Base-by-base conservation (phyloP, 2,329 filamentous ascomycete genomes). In the Colletotrichum sp. region DNA sequence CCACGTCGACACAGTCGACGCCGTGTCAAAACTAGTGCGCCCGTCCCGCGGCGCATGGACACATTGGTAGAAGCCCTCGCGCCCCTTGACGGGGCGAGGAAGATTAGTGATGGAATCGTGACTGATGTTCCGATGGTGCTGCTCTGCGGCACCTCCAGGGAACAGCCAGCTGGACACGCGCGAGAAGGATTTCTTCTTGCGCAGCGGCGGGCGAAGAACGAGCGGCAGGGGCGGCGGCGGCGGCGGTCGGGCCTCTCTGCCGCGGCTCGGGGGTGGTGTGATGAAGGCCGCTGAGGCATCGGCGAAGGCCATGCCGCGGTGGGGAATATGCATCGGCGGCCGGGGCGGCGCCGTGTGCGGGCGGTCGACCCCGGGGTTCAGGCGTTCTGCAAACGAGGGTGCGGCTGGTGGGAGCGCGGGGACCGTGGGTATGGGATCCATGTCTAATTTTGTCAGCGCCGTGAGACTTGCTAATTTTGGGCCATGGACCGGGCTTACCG, bases 101-200 rank as follows among this genome's bases (percentile, higher is more conserved):
- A 82, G 83, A 78, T 92, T 93, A 63, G 90, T 92, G 30, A 92
- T 83, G 5, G 88, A 88, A 76, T 90, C 88, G 34, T 89, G 79
- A 72, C 86, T 87, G 67, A 87, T 81, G 67, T 87, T 85, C 21
- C 83, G 83, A 69, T 83, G 82, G 72, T 86, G 81, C 62, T 83
- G 79, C 44, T 84, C 79, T n/a, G 63, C 64, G 6, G 55, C 71
- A 63, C 71, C 80, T 36, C 83, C 82, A 60, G 89, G 86, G 78
- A 90, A 91, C 30, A 93, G 85, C 91, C 91, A 93, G 78, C 83
- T 88, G 4, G 91, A 92, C 10, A 93, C 90, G 18, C 88, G 87
- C 12, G 91, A 91, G 80, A 93, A 93, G 0, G 91, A 92, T 80
- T 93, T 93, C 86, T 93, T 93, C 86, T 93, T 93, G 75, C 92